Base-by-base conservation (phyloP, 2,329 filamentous ascomycete genomes). In the Macroventuria anomochaeta region DNA sequence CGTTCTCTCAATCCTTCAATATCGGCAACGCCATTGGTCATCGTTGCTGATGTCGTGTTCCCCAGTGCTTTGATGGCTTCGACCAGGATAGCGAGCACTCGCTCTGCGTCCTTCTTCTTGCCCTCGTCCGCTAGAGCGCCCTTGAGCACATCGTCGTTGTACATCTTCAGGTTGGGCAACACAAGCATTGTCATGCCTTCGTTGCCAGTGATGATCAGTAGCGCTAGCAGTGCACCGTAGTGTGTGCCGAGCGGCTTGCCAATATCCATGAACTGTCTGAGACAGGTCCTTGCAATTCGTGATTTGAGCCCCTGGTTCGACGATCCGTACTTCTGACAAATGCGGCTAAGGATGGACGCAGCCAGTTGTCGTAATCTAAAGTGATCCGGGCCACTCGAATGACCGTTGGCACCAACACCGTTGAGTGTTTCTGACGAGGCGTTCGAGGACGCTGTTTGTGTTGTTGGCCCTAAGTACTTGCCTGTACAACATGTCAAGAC, bases 401-500 rank as follows among this genome's bases (percentile, higher is more conserved):
- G 63, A 11, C 67, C 67, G 36, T 67, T 70, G 7, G 63, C 33
- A 32, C 68, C 61, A 46, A 51, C 58, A 18, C 68, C 72, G 17
- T 81, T 70, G 23, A 72, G 47, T 1, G 66, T 71, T 21, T 82
- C 81, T 38, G 85, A 83, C 2, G 79, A 82, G 10, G 70, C 64
- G 43, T 68, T 74, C 10, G 81, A 81, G 37, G 84, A 81, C 2
- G 79, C 74, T 76, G 48, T 73, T 46, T 82, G 79, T 39, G 75
- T 74, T 13, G 79, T 74, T 15, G 81, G 79, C 33, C 92, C 92
- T 2, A 96, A 83, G 63, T 91, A 89, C 57, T 91, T 89, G 33
- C 88, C 89, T 72, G 96, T 87, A 25, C 97, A 83, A 72, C 95
- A 97, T 7, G 95, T 99, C 49, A 99, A 83, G 28, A 96, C 90